Conservation (phyloP, 1,284 basidiomycete genomes). For the Laetiporus sulphureus region DNA sequence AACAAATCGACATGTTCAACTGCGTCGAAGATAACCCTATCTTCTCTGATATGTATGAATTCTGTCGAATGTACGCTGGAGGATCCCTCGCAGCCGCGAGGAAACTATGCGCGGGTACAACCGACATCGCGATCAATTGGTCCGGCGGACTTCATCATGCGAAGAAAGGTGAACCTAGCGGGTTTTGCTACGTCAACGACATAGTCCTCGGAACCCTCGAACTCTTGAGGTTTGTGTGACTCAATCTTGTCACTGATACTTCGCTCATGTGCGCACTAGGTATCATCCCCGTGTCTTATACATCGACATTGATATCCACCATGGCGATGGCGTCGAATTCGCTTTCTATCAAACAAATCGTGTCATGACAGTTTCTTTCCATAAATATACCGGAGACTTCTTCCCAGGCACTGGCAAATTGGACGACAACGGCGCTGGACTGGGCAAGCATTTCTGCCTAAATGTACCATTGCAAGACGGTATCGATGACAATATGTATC, state of each 20-base stretch:
- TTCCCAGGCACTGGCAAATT: slow-evolving; percentile 95
- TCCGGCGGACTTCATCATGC: slow-evolving; percentile 94
- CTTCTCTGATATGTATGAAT: slow-evolving; percentile 89
- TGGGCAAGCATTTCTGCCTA: slow-evolving; percentile 93
- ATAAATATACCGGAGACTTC: slow-evolving; percentile 98
- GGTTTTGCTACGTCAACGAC: slow-evolving; percentile 96
- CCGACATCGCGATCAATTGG: slow-evolving; percentile 98
- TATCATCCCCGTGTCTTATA: slow-evolving; percentile 90
- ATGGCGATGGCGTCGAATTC: slow-evolving; percentile 94
- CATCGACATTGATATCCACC: slow-evolving; percentile 97
- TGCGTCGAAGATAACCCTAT: slow-evolving; percentile 94
- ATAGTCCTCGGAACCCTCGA: slow-evolving; percentile 94
- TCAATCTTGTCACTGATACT: slow-evolving; percentile 3
- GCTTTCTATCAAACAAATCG: slow-evolving; percentile 98
- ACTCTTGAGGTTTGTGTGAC: slow-evolving; percentile 62
- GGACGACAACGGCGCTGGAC: slow-evolving; percentile 80
- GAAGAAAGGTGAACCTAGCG: slow-evolving; percentile 92
- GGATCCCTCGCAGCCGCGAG: slow-evolving; percentile 87
- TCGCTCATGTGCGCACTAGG: slow-evolving; percentile 33
- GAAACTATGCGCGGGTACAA: slow-evolving; percentile 78
- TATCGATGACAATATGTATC: slow-evolving; percentile 95
- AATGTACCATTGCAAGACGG: slow-evolving; percentile 97
- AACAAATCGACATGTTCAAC: slow-evolving; percentile 78
- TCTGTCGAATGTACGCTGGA: slow-evolving; percentile 89
- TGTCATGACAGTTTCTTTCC: slow-evolving; percentile 98